Evolutionary conservation across 192 early-diverging fungal species (phyloP).

Genomic region (Linnemannia exigua): DNA sequence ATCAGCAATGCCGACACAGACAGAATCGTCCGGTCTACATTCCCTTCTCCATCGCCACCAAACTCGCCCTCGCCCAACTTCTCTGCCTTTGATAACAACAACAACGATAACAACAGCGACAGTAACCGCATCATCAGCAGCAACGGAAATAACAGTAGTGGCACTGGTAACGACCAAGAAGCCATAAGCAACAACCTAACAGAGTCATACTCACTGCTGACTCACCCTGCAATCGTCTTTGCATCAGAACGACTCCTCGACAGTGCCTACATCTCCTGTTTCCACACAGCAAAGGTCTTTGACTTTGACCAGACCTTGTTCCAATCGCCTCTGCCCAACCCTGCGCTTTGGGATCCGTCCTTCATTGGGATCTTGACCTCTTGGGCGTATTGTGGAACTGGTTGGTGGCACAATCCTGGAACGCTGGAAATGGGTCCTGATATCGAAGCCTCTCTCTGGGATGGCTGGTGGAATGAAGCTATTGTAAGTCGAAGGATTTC

Average conservation of each 20-base stretch:
- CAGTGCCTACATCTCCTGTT: background rate
- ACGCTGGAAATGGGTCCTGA: constrained; percentile 60
- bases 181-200: background rate
- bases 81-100: background rate
- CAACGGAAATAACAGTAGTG: background rate
- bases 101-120: background rate
- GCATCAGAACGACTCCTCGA: constrained; percentile 28
- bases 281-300: constrained; percentile 61
- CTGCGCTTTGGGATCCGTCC: constrained; percentile 68
- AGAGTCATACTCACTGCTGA: background rate
- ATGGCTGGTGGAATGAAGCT: constrained; percentile 57
- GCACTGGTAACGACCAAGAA: background rate
- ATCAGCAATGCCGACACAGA: background rate
- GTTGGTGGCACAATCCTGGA: constrained; percentile 74
- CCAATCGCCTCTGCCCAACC: constrained; percentile 72
- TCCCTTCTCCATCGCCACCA: constrained; percentile 1
- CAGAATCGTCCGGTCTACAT: background rate
- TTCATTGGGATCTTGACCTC: constrained; percentile 67
- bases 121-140: background rate
- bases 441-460: constrained; percentile 36
- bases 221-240: constrained; percentile 44
- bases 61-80: background rate
- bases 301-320: constrained; percentile 81
- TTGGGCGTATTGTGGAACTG: constrained; percentile 59
- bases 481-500: constrained; percentile 47